A percentile compares a stretch with the other conserved stretches of the same genome.
Evolutionary conservation across 345 rosid genomes (phyloP).

Genomic region (Salix suchowensis): DNA sequence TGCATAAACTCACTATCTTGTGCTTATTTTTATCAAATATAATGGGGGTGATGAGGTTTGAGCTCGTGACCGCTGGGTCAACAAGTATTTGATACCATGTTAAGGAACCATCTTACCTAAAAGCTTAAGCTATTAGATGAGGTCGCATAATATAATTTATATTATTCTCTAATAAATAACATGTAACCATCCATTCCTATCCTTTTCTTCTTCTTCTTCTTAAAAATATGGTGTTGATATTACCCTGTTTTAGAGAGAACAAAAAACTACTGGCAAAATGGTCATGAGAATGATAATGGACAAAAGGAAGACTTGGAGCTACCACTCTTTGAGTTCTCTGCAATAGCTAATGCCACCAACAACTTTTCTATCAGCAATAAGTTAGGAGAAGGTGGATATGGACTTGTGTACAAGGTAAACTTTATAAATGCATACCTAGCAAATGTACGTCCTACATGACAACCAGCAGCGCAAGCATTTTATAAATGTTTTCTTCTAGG

Average conservation of each 20-base stretch:
- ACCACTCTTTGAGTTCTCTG: background rate
- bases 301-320: background rate
- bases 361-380: constrained; percentile 32
- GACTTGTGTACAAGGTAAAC: constrained; percentile 39
- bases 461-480: background rate
- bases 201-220: background rate
- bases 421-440: background rate
- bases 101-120: no score
- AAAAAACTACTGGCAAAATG: background rate
- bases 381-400: constrained; percentile 50
- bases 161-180: no score
- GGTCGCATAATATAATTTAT: no score
- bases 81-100: no score
- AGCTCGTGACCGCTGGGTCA: no score
- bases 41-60: no score
- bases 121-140: no score
- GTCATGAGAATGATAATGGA: background rate
- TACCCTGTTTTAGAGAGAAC: background rate
- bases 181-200: background rate
- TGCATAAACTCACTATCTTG: rapidly evolving
- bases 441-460: background rate
- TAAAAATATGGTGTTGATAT: no score
- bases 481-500: background rate
- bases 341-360: constrained; percentile 29
- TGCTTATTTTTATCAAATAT: no score